These are phyloP conservation scores for Metarhizium robertsii DNA, from an alignment of 2,329 filamentous ascomycete species.

Conservation along the genomic window DNA sequence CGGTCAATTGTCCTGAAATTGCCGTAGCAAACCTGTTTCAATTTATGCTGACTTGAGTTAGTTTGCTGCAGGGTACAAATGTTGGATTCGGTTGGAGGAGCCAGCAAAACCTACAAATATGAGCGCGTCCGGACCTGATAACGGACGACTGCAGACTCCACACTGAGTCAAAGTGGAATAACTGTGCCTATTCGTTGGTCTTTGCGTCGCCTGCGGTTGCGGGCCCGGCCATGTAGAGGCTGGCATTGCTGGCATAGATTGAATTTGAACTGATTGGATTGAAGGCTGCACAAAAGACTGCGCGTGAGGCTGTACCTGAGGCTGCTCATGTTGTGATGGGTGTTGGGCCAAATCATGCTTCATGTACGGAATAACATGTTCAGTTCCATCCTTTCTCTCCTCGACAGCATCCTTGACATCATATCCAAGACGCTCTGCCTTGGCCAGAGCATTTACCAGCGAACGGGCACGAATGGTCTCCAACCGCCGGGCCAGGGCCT, in stretches of 20 bases:
- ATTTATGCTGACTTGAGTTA: slow-evolving; percentile 15
- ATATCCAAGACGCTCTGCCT: slow-evolving; percentile 48
- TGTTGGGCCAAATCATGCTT: slow-evolving; percentile 8
- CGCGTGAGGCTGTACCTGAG: not conserved
- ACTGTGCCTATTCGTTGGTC: not conserved
- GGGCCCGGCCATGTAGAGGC: not conserved
- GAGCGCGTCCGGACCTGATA: slow-evolving; percentile 20
- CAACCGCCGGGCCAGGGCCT: slow-evolving; percentile 40
- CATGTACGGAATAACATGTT: slow-evolving; percentile 28
- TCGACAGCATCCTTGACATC: slow-evolving; percentile 40
- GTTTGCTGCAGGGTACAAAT: not conserved
- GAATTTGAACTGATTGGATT: not conserved
- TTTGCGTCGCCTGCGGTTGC: not conserved
- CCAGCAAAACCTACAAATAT: slow-evolving; percentile 18
- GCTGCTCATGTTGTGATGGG: not conserved
- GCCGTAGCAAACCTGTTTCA: slow-evolving; percentile 16
- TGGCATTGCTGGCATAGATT: not conserved
- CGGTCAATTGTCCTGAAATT: slow-evolving; percentile 7
- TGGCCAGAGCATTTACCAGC: slow-evolving; percentile 47
- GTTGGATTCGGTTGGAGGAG: not conserved
- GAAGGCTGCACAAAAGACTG: not conserved
- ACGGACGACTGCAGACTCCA: slow-evolving; percentile 23
- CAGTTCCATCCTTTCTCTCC: slow-evolving; percentile 22
- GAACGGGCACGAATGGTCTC: slow-evolving; percentile 43
- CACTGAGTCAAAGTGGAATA: slow-evolving; percentile 15